Conservation (phyloP, 192 early-diverging fungal species). For the Backusella morwellensis region DNA sequence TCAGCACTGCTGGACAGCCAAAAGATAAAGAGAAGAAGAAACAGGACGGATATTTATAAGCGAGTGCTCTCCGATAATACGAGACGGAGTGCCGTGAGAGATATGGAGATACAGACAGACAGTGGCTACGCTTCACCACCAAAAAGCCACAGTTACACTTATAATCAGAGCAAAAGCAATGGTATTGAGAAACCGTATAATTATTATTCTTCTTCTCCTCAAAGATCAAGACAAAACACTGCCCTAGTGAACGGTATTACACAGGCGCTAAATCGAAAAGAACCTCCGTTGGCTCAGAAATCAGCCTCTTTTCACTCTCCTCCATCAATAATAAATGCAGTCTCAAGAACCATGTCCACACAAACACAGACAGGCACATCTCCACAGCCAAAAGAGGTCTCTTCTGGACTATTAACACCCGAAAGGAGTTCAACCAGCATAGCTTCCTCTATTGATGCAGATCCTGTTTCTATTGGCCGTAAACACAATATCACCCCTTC, state of each 20-base stretch:
- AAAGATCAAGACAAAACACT: background rate
- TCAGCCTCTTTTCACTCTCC: background rate
- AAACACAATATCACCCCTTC: slow-evolving; percentile 6
- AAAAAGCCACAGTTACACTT: background rate
- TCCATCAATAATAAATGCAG: background rate
- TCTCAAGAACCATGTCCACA: background rate
- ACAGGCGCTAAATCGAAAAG: background rate
- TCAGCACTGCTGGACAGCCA: background rate
- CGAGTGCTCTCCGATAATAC: background rate
- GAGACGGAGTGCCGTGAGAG: background rate
- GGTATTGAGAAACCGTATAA: background rate
- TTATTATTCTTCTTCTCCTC: background rate
- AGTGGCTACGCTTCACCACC: background rate
- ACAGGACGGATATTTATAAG: background rate
- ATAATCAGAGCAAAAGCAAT: background rate
- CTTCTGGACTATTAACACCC: background rate
- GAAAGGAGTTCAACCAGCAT: background rate
- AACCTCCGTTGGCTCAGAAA: background rate
- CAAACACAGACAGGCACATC: background rate
- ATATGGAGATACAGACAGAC: slow-evolving; percentile 1
- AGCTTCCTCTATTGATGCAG: slow-evolving; percentile 1
- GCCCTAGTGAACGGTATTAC: background rate
- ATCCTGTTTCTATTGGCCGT: slow-evolving; percentile 1
- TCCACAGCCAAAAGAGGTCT: background rate
- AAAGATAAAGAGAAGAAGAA: slow-evolving; percentile 3